A percentile compares a stretch with the other conserved stretches of the same genome.
phyloP scores from a whole-genome alignment of 345 rosid species.

The Lumnitzera racemosa region DNA sequence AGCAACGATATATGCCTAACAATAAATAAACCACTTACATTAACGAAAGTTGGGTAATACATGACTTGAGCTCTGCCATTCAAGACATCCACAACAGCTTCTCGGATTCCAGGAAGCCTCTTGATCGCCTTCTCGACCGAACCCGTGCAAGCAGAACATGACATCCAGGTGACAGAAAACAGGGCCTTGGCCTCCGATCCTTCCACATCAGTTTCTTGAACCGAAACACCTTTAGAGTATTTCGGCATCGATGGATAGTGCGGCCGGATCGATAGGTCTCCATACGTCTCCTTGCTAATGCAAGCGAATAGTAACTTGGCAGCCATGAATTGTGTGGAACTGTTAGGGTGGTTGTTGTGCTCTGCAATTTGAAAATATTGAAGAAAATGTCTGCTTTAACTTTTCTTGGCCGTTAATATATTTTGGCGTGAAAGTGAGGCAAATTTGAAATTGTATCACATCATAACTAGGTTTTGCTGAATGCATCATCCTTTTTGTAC shows the following conservation, averaged over 20 bases:
- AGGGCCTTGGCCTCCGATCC: constrained; percentile 42
- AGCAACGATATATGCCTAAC: too few species aligned
- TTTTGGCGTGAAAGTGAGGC: too few species aligned
- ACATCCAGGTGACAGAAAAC: constrained; percentile 73
- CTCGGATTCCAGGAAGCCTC: constrained; percentile 72
- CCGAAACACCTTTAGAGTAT: constrained; percentile 45
- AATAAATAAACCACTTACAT: constrained; percentile 28
- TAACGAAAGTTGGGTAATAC: constrained; percentile 50
- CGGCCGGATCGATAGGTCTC: constrained; percentile 37
- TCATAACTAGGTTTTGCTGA: neutral
- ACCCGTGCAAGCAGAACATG: constrained; percentile 87
- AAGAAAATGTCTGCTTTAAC: neutral
- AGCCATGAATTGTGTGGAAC: constrained; percentile 36
- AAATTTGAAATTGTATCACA: neutral
- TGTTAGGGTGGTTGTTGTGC: neutral
- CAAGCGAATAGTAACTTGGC: constrained; percentile 55
- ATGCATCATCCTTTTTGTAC: too few species aligned
- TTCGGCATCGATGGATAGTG: constrained; percentile 65
- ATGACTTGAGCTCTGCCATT: constrained; percentile 59
- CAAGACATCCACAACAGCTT: constrained; percentile 70
- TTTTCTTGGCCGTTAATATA: too few species aligned
- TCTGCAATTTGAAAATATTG: neutral
- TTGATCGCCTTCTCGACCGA: constrained; percentile 89
- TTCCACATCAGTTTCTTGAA: constrained; percentile 15
- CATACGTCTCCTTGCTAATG: constrained; percentile 45